These are phyloP conservation scores for Areca catechu DNA, from an alignment of 176 grass and related monocot species.

Conservation along the genomic window DNA sequence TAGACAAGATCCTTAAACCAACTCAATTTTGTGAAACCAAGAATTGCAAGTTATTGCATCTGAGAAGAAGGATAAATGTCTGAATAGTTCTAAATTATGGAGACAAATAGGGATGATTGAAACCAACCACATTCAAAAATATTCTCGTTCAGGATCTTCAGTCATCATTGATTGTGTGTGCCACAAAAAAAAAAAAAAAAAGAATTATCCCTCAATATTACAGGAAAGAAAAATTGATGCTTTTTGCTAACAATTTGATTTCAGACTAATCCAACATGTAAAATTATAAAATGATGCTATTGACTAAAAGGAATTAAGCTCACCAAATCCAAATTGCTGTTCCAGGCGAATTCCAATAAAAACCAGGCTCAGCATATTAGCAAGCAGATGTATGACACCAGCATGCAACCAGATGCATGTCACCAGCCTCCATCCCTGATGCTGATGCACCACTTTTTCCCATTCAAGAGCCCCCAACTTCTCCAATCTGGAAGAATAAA, in stretches of 20 bases:
- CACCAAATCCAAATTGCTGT: conserved; percentile 92
- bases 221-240: not conserved
- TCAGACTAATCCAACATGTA: too few species aligned
- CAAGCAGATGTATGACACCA: conserved; percentile 70
- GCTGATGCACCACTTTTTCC: conserved; percentile 47
- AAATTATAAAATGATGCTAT: not conserved
- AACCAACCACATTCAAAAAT: too few species aligned
- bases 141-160: too few species aligned
- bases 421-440: conserved; percentile 69
- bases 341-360: conserved; percentile 79
- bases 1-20: too few species aligned
- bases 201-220: not conserved
- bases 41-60: too few species aligned
- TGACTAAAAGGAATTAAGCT: conserved; percentile 10
- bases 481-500: conserved; percentile 33
- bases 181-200: too few species aligned
- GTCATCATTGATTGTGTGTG: too few species aligned
- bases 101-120: too few species aligned
- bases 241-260: too few species aligned
- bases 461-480: conserved; percentile 61
- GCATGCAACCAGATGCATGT: conserved; percentile 71
- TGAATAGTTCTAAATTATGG: too few species aligned
- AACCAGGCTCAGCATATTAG: conserved; percentile 72
- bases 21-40: too few species aligned
- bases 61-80: too few species aligned